Base-by-base conservation (phyloP, 331 rosid genomes). In the Quercus lobata region DNA sequence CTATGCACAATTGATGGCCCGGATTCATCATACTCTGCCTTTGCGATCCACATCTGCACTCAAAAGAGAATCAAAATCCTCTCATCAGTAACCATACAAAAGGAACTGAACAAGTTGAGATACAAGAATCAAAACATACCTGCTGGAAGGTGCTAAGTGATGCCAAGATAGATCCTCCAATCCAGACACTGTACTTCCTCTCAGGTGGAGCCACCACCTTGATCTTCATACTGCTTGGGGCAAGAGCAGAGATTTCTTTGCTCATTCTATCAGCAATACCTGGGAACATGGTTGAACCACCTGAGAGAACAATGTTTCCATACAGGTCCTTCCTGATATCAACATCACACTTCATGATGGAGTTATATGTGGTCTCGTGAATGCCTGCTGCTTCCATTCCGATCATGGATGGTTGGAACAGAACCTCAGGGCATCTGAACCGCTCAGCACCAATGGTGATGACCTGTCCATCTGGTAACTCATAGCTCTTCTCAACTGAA, bases 331-430 rank as follows among this genome's bases (percentile, higher is more conserved):
- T 94, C 91, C 98, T 92, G 84, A 94, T 94, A 80, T 94, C 98
- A 16, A 94, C 98, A 60, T 94, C 98, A 6, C 98, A 94, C 84
- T 94, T 94, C 98, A 92, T 94, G 82, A 94, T 94, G 49, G 98
- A 94, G 91, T 94, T 94, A 73, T 94, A 94, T 19, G 98, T 94
- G 57, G 97, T 94, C 89, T 94, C 98, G 1, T 94, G 98, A 84
- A 94, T 94, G 79, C 98, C 98, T 77, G 97, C 94, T 25, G 98
- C 97, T 92, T 94, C 98, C 98, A 94, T 94, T 16, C 98, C 98
- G 0, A 94, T 85, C 87, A 94, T 78, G 69, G 98, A 91, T 75
- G 98, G 98, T 65, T 94, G 98, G 97, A 76, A 94, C 75, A 94
- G 92, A 57, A 94, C 98, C 85, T 94, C 98, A 1, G 98, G 98